Evolutionary conservation across 805 yeast species (phyloP).

Genomic region (Candida pseudofarinosa): DNA sequence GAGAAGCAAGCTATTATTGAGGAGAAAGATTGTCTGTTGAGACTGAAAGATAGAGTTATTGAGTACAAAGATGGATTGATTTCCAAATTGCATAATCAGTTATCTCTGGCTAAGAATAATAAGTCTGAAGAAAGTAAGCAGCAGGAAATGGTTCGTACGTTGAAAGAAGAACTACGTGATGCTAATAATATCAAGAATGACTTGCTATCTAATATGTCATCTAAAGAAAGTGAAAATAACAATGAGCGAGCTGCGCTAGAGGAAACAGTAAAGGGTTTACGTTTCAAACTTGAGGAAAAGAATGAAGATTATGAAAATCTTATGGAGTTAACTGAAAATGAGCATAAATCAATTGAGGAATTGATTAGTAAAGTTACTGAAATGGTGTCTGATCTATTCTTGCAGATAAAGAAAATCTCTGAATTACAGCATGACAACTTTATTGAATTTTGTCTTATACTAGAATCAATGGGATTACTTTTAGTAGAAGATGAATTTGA

Average conservation of each 20-base stretch:
- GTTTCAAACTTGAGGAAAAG: slow-evolving; percentile 43
- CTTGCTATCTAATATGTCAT: slow-evolving; percentile 61
- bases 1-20: background rate
- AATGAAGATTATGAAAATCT: slow-evolving; percentile 39
- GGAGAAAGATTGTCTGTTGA: background rate
- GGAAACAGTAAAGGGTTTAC: slow-evolving; percentile 46
- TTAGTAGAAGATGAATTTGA: slow-evolving; percentile 41
- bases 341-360: slow-evolving; percentile 19
- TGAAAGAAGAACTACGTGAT: slow-evolving; percentile 14
- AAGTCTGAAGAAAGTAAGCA: background rate
- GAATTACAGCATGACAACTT: slow-evolving; percentile 26
- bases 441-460: slow-evolving; percentile 47
- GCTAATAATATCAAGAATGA: slow-evolving; percentile 50
- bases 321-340: slow-evolving; percentile 35
- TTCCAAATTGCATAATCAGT: background rate
- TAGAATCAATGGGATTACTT: slow-evolving; percentile 76
- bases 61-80: slow-evolving; percentile 1
- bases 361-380: slow-evolving; percentile 25
- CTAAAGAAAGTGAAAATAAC: slow-evolving; percentile 56
- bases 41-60: background rate
- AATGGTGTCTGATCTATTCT: slow-evolving; percentile 14
- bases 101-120: background rate
- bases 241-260: slow-evolving; percentile 49
- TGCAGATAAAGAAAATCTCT: slow-evolving; percentile 12
- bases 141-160: slow-evolving; percentile 6